These are phyloP conservation scores for Ganoderma sinense DNA, from an alignment of 1,284 basidiomycete genomes.

Conservation along the genomic window DNA sequence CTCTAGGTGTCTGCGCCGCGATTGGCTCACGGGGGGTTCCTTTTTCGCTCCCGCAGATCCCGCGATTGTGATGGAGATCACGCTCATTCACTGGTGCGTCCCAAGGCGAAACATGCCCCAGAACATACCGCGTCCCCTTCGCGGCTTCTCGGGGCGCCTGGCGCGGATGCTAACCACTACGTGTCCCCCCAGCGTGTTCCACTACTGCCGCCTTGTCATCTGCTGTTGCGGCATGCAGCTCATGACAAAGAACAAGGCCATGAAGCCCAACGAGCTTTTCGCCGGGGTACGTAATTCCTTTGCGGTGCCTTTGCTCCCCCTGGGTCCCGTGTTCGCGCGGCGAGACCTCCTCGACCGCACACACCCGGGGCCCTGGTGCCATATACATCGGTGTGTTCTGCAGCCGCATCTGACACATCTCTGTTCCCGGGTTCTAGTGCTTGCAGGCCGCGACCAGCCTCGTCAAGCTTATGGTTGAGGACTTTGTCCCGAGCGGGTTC, in stretches of 20 bases:
- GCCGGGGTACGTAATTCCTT: constrained; percentile 24
- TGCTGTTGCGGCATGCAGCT: constrained; percentile 43
- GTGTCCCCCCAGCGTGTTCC: constrained; percentile 32
- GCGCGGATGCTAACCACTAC: constrained; percentile 9
- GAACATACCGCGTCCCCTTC: neutral
- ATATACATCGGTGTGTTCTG: constrained; percentile 21
- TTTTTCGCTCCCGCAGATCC: constrained; percentile 24
- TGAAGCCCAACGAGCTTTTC: constrained; percentile 31
- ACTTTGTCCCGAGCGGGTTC: constrained; percentile 40
- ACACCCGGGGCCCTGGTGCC: neutral
- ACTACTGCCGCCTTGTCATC: constrained; percentile 45
- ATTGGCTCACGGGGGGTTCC: neutral
- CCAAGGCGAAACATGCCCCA: neutral
- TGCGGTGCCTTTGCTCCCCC: neutral
- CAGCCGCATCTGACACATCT: constrained; percentile 19
- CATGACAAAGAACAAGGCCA: constrained; percentile 29
- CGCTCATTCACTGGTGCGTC: constrained; percentile 39
- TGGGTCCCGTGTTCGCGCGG: neutral
- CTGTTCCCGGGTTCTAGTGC: constrained; percentile 33
- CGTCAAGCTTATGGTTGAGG: constrained; percentile 40
- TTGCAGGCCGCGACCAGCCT: constrained; percentile 41
- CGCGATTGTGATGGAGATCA: constrained; percentile 37
- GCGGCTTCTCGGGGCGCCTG: neutral
- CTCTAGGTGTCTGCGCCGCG: neutral
- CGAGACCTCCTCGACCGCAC: neutral